Evolutionary conservation across 2,329 filamentous ascomycete species (phyloP), one percentile per base, ranked within the genome.

Genomic region (Leptographium galeiforme): DNA sequence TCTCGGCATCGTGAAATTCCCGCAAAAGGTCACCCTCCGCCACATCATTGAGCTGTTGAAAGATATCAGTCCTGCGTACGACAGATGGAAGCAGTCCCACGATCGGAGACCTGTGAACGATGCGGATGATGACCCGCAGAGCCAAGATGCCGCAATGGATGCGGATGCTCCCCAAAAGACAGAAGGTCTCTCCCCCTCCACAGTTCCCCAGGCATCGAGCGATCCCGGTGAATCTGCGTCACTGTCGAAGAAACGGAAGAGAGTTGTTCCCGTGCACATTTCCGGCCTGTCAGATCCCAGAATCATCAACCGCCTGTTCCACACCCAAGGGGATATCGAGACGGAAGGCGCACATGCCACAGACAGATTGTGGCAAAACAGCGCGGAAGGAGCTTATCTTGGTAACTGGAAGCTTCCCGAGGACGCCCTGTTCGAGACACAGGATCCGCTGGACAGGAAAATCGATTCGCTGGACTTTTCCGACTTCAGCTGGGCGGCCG

Each of bases 31-130:
- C 46, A 75, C 74, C 1, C 65, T 93, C 2, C 68, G 73, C 14
- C 70, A 74, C 55, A 79, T 79, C 11, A 78, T 90, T 53, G 60
- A 70, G 2, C 68, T 73, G 36, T 72, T 90, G 6, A 76, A 74
- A 43, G 61, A 62, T 34, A 67, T 62, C 47, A 87, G 83, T 51
- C 59, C 57, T 1, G 70, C 68, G 39, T 85, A 79, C 57, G 67
- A 59, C 18, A 50, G 60, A 2, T 63, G 64, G 59, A 64, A 62
- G 45, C 66, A 66, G 53, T 14, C 18, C 8, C 39, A 25, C 4
- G n/a, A 16, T 11, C 2, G 48, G 18, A 38, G 30, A 8, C 34
- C 38, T 10, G 16, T 2, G 14, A 14, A 8, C 14, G 16, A 10
- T 25, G 13, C 18, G 25, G 10, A 13, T 6, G 25, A 16, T 32